Evolutionary conservation across 2,329 filamentous ascomycete genomes (phyloP).

Genomic region (Colletotrichum somersetense): DNA sequence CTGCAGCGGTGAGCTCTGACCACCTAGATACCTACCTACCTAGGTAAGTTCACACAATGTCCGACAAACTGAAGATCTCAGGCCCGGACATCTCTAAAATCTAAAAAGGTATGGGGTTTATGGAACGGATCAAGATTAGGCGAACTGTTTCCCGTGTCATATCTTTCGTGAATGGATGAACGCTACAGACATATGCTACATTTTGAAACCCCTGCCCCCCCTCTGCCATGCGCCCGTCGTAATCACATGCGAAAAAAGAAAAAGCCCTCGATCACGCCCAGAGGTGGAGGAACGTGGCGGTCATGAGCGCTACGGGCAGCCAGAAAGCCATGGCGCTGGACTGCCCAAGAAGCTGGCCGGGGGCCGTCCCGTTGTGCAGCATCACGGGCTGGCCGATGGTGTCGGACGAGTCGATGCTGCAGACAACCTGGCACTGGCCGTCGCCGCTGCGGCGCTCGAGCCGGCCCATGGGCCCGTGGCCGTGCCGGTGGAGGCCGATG

Average conservation of each 20-base stretch:
- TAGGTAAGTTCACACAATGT: too few relatives aligned
- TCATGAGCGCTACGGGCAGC: slow-evolving; percentile 37
- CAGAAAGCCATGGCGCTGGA: slow-evolving; percentile 40
- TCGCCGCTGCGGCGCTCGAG: slow-evolving; percentile 30
- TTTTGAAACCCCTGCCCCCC: slow-evolving; percentile 6
- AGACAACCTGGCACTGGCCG: slow-evolving; percentile 46
- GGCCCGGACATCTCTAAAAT: background rate
- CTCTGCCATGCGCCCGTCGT: slow-evolving; percentile 4
- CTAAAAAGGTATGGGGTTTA: background rate
- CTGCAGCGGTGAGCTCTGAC: slow-evolving; percentile 19
- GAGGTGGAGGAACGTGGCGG: slow-evolving; percentile 27
- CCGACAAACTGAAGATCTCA: background rate
- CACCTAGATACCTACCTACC: background rate
- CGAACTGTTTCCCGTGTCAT: background rate
- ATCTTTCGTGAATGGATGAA: background rate
- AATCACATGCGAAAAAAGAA: background rate
- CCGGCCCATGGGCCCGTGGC: slow-evolving; percentile 22
- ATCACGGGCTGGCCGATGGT: slow-evolving; percentile 56
- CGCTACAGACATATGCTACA: background rate
- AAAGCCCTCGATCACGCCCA: slow-evolving; percentile 47
- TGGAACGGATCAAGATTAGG: background rate
- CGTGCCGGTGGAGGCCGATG: slow-evolving; percentile 7
- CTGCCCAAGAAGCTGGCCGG: slow-evolving; percentile 44
- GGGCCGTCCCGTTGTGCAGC: slow-evolving; percentile 44
- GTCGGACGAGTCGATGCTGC: slow-evolving; percentile 53